phyloP scores from a whole-genome alignment of 148 eudicot species.

The Nepenthes mirabilis region DNA sequence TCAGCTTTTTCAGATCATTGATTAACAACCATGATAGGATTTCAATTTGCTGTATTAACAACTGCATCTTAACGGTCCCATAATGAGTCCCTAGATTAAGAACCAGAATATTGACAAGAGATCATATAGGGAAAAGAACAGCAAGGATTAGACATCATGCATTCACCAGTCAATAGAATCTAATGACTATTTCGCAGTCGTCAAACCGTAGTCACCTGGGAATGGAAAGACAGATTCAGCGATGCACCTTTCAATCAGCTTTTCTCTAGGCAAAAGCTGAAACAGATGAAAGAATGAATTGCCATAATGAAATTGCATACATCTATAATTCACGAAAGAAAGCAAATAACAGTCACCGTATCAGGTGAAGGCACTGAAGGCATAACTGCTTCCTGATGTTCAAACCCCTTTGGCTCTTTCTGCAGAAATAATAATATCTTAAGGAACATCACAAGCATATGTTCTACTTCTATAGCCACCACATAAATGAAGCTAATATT shows the following conservation, averaged over 20 bases:
- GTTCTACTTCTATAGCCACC: no score
- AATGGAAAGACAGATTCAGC: conserved; percentile 55
- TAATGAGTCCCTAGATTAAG: no score
- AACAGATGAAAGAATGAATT: neutral
- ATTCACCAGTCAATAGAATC: neutral
- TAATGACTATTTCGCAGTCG: neutral
- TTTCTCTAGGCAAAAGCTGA: conserved; percentile 84
- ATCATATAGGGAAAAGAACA: neutral
- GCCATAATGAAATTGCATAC: neutral
- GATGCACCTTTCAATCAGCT: conserved; percentile 66
- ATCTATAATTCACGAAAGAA: neutral
- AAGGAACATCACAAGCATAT: no score
- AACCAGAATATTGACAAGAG: no score
- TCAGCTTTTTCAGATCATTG: no score
- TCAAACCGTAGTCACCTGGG: conserved; percentile 39
- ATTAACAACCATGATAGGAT: no score
- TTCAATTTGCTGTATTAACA: no score
- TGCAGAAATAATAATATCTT: conserved; percentile 16
- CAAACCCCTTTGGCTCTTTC: conserved; percentile 76
- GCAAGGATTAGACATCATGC: neutral
- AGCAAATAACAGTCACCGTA: conserved; percentile 26
- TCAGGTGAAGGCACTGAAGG: conserved; percentile 78
- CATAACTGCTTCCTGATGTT: conserved; percentile 72
- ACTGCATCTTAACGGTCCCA: no score
- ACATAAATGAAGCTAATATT: no score